Evolutionary conservation across 768 basidiomycete genomes (phyloP).

Genomic region (Boletus sensibilis): DNA sequence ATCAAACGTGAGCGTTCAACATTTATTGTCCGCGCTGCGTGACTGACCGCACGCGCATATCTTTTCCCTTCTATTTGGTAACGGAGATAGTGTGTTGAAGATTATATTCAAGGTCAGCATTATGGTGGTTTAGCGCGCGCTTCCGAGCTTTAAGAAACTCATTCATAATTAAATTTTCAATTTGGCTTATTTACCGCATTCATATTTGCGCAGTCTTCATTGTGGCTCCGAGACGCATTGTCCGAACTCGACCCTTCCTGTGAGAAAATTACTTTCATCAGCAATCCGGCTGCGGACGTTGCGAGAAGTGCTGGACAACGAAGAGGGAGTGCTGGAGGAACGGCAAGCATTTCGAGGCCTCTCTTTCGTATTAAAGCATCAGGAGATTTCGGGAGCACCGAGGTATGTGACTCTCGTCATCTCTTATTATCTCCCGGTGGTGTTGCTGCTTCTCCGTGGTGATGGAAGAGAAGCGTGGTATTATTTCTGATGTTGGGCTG

Average conservation of each 20-base stretch:
- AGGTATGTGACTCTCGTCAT: slow-evolving; percentile 45
- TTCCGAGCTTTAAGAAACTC: neutral
- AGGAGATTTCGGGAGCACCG: slow-evolving; percentile 82
- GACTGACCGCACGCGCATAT: slow-evolving; percentile 7
- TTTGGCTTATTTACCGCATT: neutral
- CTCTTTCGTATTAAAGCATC: slow-evolving; percentile 79
- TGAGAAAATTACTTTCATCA: slow-evolving; percentile 80
- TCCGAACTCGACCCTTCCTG: slow-evolving; percentile 89
- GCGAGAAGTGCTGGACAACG: slow-evolving; percentile 8
- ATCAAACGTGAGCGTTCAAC: slow-evolving; percentile 47
- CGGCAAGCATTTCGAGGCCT: slow-evolving; percentile 37
- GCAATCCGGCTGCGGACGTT: slow-evolving; percentile 54
- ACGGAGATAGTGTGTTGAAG: slow-evolving; percentile 57
- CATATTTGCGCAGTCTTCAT: slow-evolving; percentile 58
- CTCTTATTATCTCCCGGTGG: neutral
- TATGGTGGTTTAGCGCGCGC: neutral
- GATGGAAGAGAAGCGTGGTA: neutral
- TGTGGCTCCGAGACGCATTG: slow-evolving; percentile 91
- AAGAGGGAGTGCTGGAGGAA: slow-evolving; percentile 9
- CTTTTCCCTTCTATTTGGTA: neutral
- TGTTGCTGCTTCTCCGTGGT: neutral
- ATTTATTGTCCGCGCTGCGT: neutral
- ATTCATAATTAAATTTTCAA: neutral
- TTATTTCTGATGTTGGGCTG: neutral
- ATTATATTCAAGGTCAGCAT: slow-evolving; percentile 77